Conservation (phyloP, 495 filamentous ascomycete species). For the Collariella sp. region DNA sequence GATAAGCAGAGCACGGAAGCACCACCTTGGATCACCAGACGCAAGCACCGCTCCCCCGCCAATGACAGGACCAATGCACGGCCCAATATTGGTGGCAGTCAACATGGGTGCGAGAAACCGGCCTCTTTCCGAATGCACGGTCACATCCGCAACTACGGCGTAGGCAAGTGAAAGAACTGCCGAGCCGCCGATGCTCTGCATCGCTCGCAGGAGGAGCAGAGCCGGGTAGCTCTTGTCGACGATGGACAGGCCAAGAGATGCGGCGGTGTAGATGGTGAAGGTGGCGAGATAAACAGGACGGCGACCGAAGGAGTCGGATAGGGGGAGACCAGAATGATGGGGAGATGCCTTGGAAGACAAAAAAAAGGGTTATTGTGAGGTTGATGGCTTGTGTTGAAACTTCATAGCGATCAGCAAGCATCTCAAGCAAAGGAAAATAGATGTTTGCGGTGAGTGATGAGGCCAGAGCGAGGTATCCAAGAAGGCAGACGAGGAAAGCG, state of each 20-base stretch:
- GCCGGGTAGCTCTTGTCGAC: conserved; percentile 36
- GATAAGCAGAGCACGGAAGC: conserved; percentile 8
- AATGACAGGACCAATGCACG: conserved; percentile 24
- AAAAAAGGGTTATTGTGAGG: conserved; percentile 39
- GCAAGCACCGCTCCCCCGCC: conserved; percentile 16
- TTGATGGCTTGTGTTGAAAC: conserved; percentile 37
- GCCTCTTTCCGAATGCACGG: conserved; percentile 38
- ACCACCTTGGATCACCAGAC: conserved; percentile 1
- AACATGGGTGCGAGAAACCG: conserved; percentile 35
- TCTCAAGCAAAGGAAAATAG: conserved; percentile 37
- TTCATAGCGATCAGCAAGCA: conserved; percentile 30
- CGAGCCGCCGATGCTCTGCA: conserved; percentile 44
- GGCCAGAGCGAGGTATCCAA: conserved; percentile 27
- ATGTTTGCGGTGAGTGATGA: conserved; percentile 39
- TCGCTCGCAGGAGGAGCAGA: conserved; percentile 41
- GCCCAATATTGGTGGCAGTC: conserved; percentile 17
- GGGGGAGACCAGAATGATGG: conserved; percentile 40
- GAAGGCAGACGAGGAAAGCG: conserved; percentile 7
- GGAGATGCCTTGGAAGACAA: conserved; percentile 43
- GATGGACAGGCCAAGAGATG: conserved; percentile 42
- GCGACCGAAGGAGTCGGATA: conserved; percentile 42
- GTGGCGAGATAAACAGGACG: conserved; percentile 37
- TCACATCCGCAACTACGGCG: conserved; percentile 37
- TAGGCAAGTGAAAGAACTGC: conserved; percentile 35
- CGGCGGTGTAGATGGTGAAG: conserved; percentile 38